Conservation (phyloP, 176 grass and related monocot species). For the Olyra latifolia region DNA sequence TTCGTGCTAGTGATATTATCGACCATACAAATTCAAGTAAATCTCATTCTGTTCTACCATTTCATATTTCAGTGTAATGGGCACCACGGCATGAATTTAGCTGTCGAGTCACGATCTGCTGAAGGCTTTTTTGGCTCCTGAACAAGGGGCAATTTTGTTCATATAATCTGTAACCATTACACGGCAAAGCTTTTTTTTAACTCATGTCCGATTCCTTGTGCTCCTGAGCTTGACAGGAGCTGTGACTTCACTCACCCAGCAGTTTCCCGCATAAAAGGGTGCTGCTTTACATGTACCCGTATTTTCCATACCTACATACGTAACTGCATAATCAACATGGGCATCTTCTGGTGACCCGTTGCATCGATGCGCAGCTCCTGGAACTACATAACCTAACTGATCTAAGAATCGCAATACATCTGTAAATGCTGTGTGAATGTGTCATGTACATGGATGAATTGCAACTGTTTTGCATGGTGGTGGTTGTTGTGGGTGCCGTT, state of each 20-base stretch:
- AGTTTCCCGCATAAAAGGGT: not conserved
- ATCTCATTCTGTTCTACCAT: not conserved
- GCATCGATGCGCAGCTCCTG: not conserved
- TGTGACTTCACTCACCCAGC: not conserved
- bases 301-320: not conserved
- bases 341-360: not conserved
- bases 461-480: not conserved
- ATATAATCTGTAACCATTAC: not conserved
- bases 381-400: not conserved
- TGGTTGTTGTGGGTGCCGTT: not conserved
- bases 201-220: not conserved
- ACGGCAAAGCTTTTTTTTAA: not conserved
- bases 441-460: not conserved
- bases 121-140: conserved; percentile 4
- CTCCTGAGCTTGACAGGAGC: conserved; percentile 12
- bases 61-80: not conserved
- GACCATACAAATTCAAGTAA: not conserved
- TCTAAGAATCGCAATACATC: not conserved
- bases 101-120: not conserved
- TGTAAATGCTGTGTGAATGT: not conserved
- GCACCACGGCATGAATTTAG: not conserved
- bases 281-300: not conserved
- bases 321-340: conserved; percentile 3
- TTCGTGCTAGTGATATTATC: not conserved
- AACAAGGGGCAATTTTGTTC: conserved; percentile 16